A percentile compares a stretch with the other conserved stretches of the same genome.
Conservation (phyloP, 257 asterid species). For the Coffea canephora region DNA sequence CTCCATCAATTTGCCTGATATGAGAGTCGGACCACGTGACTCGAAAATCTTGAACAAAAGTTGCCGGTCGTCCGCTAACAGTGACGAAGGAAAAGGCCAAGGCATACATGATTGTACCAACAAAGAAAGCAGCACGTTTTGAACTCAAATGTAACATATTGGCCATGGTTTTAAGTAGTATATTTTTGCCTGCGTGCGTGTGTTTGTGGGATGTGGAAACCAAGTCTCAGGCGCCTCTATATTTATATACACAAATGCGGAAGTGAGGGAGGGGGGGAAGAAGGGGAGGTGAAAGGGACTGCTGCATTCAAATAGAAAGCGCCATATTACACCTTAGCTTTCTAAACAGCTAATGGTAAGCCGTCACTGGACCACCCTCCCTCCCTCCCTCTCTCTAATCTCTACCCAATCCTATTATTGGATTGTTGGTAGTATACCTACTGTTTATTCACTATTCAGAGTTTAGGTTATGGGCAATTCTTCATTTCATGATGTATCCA, state of each 20-base stretch:
- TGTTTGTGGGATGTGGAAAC: slow-evolving; percentile 3
- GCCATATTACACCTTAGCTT: slow-evolving; percentile 25
- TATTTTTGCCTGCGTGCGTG: slow-evolving; percentile 11
- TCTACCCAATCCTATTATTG: slow-evolving; percentile 26
- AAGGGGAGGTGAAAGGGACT: slow-evolving; percentile 16
- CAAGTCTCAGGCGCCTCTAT: slow-evolving; percentile 21
- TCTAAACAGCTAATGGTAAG: slow-evolving; percentile 61
- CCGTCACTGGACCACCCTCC: slow-evolving; percentile 60
- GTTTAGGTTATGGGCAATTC: not conserved
- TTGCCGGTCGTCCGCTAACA: slow-evolving; percentile 58
- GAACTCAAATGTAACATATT: slow-evolving; percentile 16
- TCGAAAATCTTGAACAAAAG: slow-evolving; percentile 61
- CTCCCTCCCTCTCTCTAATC: slow-evolving; percentile 15
- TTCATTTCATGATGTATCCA: not conserved
- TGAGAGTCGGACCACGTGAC: slow-evolving; percentile 66
- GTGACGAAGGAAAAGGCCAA: slow-evolving; percentile 23
- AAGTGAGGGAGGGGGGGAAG: slow-evolving; percentile 8
- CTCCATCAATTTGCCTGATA: slow-evolving; percentile 64
- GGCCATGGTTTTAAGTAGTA: slow-evolving; percentile 23
- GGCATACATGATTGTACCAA: slow-evolving; percentile 11
- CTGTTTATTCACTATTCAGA: not conserved
- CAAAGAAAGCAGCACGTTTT: slow-evolving; percentile 18
- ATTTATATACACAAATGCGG: slow-evolving; percentile 21
- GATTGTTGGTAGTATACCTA: not conserved
- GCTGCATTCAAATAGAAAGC: slow-evolving; percentile 32